These are phyloP conservation scores for Murraya paniculata DNA, from an alignment of 345 rosid genomes.

Conservation along the genomic window DNA sequence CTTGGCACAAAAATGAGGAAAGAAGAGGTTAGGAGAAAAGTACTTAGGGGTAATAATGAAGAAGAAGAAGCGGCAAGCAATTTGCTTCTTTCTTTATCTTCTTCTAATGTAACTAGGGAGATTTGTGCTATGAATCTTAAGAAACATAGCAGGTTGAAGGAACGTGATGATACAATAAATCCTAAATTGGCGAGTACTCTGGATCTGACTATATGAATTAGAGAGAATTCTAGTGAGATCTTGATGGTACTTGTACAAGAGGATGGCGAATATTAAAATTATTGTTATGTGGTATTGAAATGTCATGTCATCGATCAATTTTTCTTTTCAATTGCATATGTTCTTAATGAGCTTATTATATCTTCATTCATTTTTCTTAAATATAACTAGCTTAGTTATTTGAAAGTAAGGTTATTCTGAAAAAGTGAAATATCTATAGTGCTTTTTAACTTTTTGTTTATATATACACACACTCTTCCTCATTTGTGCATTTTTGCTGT, in stretches of 20 bases:
- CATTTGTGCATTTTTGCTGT: background rate
- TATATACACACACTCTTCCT: background rate
- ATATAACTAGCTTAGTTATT: background rate
- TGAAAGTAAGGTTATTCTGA: background rate
- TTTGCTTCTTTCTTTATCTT: conserved; percentile 32
- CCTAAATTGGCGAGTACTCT: conserved; percentile 36
- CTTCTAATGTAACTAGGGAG: conserved; percentile 11
- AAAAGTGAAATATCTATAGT: background rate
- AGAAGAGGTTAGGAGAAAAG: background rate
- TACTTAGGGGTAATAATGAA: background rate
- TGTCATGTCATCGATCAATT: background rate
- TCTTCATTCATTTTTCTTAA: background rate
- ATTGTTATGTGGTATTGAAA: background rate
- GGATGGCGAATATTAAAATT: conserved; percentile 1
- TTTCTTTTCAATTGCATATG: background rate
- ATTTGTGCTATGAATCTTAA: background rate
- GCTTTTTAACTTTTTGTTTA: too few species aligned
- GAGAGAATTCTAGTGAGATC: conserved; percentile 41
- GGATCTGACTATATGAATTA: conserved; percentile 40
- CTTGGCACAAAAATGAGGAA: conserved; percentile 22
- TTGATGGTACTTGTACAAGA: conserved; percentile 44
- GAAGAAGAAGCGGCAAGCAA: conserved; percentile 17
- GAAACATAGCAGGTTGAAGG: background rate
- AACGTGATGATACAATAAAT: conserved; percentile 10
- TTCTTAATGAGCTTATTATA: background rate